These are phyloP conservation scores for Aspergillus tanneri DNA, from an alignment of 2,329 filamentous ascomycete genomes.

Conservation along the genomic window DNA sequence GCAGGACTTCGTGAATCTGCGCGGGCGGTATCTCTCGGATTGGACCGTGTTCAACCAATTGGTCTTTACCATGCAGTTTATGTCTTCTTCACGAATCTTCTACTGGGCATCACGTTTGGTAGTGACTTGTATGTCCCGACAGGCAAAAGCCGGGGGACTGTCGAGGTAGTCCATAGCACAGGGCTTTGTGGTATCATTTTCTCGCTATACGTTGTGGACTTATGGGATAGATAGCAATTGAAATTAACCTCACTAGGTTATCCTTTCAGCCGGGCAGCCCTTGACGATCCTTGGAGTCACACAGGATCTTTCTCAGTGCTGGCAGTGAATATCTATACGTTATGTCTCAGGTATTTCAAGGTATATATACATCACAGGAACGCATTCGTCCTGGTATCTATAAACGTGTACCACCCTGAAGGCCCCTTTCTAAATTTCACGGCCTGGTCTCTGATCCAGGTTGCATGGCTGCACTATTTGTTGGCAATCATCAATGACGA, in stretches of 20 bases:
- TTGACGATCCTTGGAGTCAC: conserved; percentile 65
- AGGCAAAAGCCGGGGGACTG: conserved; percentile 63
- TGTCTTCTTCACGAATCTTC: conserved; percentile 66
- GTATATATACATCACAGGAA: conserved; percentile 39
- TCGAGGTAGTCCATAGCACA: conserved; percentile 66
- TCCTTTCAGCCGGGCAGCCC: conserved; percentile 64
- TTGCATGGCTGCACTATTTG: conserved; percentile 64
- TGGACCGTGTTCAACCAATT: conserved; percentile 64
- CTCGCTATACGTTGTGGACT: conserved; percentile 48
- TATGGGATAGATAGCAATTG: background rate
- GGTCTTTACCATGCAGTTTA: conserved; percentile 62
- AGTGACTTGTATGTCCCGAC: conserved; percentile 64
- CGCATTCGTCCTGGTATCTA: background rate
- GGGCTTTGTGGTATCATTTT: conserved; percentile 64
- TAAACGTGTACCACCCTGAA: conserved; percentile 9
- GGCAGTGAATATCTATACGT: conserved; percentile 63
- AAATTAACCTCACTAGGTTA: conserved; percentile 34
- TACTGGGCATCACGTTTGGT: conserved; percentile 67
- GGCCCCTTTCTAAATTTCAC: conserved; percentile 63
- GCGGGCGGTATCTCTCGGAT: conserved; percentile 52
- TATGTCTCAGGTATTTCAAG: conserved; percentile 57
- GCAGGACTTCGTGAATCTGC: conserved; percentile 51
- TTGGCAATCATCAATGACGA: conserved; percentile 67
- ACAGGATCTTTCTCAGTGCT: conserved; percentile 67
- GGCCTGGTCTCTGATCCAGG: conserved; percentile 66